Base-by-base conservation (phyloP, 2,329 filamentous ascomycete genomes). In the Ophiocordyceps sinensis region DNA sequence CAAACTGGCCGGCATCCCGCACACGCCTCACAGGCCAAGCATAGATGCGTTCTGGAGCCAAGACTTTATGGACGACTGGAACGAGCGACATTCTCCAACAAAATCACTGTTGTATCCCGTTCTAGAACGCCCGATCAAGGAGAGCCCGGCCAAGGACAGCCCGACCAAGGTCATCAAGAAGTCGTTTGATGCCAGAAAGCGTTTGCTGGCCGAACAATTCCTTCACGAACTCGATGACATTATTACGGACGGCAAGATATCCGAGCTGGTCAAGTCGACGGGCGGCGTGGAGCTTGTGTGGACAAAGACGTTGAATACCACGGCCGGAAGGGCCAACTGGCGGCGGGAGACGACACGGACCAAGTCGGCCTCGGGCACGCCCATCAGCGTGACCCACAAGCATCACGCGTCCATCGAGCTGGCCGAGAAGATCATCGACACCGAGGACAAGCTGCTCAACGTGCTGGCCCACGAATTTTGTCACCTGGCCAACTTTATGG, bases 401-500 rank as follows among this genome's bases (percentile, higher is more conserved):
- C 70, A 74, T 49, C 77, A 89, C 57, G 86, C 85, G 10, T 77
- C 70, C 14, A 94, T 96, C 53, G 88, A 96, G 56, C 75, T 96
- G 3, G 85, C 88, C 0, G 78, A 85, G 41, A 94, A 93, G 57
- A 80, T 95, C 37, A 87, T 96, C 46, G 78, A 86, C 55, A 73
- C 81, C 52, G 76, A 84, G 49, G 62, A 82, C 43, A 77, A 85
- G 3, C 71, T 96, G 1, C 71, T 91, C 47, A 95, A 95, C 58
- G 87, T 91, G 0, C 64, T 96, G n/a, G 86, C 89, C 0, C 91
- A 98, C 58, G 91, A 98, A 53, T 96, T 91, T 65, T 96, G 91
- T 59, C 91, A 98, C 55, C 66, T 96, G 1, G 81, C 85, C 36
- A 94, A 87, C 52, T 95, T 89, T 59, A 93, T 96, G 77, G 67